These are phyloP conservation scores for Aristolochia contorta DNA, from an alignment of 164 flowering plant genomes.

Conservation along the genomic window DNA sequence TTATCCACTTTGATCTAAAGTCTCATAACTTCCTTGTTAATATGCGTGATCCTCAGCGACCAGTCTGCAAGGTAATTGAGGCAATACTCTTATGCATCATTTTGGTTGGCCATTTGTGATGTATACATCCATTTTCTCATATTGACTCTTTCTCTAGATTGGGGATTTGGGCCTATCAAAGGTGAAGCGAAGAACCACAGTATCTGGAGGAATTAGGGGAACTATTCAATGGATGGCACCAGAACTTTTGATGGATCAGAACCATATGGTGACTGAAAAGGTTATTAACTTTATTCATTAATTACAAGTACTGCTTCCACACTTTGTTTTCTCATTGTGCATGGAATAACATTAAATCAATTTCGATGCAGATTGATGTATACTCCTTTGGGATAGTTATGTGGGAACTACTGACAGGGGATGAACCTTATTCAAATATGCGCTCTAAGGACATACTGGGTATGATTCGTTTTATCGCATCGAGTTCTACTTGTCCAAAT, in stretches of 20 bases:
- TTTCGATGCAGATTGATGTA: slow-evolving; percentile 34
- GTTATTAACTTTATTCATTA: no score
- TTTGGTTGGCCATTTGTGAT: no score
- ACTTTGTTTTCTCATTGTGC: background rate
- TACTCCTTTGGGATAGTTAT: slow-evolving; percentile 51
- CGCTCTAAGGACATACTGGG: slow-evolving; percentile 30
- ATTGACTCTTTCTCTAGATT: no score
- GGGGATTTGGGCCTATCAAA: no score
- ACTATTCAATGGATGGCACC: no score
- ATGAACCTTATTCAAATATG: slow-evolving; percentile 38
- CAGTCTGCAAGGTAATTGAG: slow-evolving; percentile 35
- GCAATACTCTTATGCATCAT: no score
- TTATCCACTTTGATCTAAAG: slow-evolving; percentile 47
- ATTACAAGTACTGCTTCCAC: background rate
- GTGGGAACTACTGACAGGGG: slow-evolving; percentile 53
- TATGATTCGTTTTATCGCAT: slow-evolving; percentile 4
- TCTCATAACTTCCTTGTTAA: slow-evolving; percentile 41
- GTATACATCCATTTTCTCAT: no score
- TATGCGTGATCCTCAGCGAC: slow-evolving; percentile 41
- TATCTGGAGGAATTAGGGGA: no score
- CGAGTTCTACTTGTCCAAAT: no score
- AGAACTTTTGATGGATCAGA: no score
- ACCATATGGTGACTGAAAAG: no score
- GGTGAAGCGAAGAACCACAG: no score
- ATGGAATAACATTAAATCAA: background rate